phyloP scores from a whole-genome alignment of 1,284 basidiomycete genomes.

The Moesziomyces parantarcticus region DNA sequence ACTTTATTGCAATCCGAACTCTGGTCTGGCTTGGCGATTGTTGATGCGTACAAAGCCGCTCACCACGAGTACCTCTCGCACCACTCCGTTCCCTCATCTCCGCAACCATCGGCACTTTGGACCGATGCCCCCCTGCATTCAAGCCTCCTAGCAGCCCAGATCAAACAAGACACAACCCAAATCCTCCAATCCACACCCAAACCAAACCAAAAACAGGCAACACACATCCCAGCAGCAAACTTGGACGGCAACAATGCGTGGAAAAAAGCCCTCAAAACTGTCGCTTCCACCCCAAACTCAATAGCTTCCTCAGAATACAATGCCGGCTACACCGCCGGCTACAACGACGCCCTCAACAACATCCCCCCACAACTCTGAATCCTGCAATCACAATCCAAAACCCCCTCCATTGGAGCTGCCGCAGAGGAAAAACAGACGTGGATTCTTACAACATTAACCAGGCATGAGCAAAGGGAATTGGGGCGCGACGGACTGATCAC shows the following conservation, averaged over 20 bases:
- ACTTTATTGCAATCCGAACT: conserved; percentile 23
- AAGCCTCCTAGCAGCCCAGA: conserved; percentile 24
- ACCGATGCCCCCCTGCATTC: conserved; percentile 15
- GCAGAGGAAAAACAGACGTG: neutral
- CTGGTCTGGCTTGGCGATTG: conserved; percentile 2
- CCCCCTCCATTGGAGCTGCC: neutral
- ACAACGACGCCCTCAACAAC: neutral
- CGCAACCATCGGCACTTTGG: conserved; percentile 20
- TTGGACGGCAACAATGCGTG: conserved; percentile 27
- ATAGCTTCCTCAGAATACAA: conserved; percentile 3
- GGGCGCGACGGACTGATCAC: neutral
- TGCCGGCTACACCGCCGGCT: neutral
- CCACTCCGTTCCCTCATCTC: too few relatives aligned
- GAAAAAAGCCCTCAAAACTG: conserved; percentile 30
- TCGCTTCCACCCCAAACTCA: conserved; percentile 24
- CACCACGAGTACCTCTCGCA: conserved; percentile 8
- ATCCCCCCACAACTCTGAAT: neutral
- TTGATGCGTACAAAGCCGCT: conserved; percentile 15
- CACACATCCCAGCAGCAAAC: conserved; percentile 14
- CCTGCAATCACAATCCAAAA: neutral
- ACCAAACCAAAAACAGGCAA: neutral
- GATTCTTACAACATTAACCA: neutral
- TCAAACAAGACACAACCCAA: conserved; percentile 17
- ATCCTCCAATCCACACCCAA: conserved; percentile 15
- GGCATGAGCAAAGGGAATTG: too few relatives aligned